Conservation (phyloP, 2,329 filamentous ascomycete species). For the Penicillium italicum region DNA sequence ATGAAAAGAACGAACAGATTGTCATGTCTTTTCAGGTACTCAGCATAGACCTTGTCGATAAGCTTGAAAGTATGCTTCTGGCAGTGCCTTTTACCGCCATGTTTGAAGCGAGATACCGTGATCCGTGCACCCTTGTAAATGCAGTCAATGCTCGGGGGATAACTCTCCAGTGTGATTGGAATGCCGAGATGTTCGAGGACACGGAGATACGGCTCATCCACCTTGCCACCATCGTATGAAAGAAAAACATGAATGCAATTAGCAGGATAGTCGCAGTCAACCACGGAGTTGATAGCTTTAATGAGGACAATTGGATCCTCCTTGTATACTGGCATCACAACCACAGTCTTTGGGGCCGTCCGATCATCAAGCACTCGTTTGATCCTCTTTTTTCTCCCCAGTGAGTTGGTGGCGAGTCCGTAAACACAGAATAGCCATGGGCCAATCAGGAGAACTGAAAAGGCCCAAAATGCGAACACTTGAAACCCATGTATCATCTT, state of each 20-base stretch:
- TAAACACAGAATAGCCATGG: slow-evolving; percentile 94
- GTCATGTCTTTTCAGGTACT: slow-evolving; percentile 82
- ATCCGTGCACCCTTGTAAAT: slow-evolving; percentile 77
- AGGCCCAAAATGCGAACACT: slow-evolving; percentile 95
- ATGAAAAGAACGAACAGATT: slow-evolving; percentile 96
- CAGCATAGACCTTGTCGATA: slow-evolving; percentile 85
- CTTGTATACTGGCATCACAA: slow-evolving; percentile 96
- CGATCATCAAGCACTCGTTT: slow-evolving; percentile 79
- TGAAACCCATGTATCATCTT: slow-evolving; percentile 70
- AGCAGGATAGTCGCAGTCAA: slow-evolving; percentile 88
- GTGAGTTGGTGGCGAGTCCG: slow-evolving; percentile 79
- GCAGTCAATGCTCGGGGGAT: slow-evolving; percentile 87
- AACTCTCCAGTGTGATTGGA: slow-evolving; percentile 65
- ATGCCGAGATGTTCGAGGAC: slow-evolving; percentile 83
- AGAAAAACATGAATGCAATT: slow-evolving; percentile 92
- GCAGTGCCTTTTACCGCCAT: slow-evolving; percentile 89
- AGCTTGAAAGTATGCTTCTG: slow-evolving; percentile 91
- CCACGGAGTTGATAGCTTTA: slow-evolving; percentile 83
- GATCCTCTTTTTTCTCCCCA: slow-evolving; percentile 77
- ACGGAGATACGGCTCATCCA: slow-evolving; percentile 83
- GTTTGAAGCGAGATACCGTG: slow-evolving; percentile 86
- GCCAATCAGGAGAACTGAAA: slow-evolving; percentile 76
- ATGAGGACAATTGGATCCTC: slow-evolving; percentile 81
- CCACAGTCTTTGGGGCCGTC: slow-evolving; percentile 87
- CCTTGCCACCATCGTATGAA: slow-evolving; percentile 86